Percentiles rank a stretch among this genome's conserved stretches.
phyloP scores from a whole-genome alignment of 495 filamentous ascomycete species.

The Hypoxylon subgilvum region DNA sequence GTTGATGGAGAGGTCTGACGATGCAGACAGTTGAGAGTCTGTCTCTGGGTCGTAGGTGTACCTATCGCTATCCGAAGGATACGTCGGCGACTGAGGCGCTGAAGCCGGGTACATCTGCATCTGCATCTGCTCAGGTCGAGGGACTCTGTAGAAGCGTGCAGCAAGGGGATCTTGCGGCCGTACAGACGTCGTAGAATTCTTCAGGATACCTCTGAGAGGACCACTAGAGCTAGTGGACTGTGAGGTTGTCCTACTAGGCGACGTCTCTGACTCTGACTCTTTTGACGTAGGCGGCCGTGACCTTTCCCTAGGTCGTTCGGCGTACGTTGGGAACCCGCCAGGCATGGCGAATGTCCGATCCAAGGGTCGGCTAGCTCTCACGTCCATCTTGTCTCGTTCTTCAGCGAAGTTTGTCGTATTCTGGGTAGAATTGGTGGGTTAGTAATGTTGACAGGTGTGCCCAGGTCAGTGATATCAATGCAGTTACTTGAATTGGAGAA shows the following conservation, averaged over 20 bases:
- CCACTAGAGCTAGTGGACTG: constrained; percentile 18
- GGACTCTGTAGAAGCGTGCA: constrained; percentile 39
- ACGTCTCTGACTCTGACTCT: constrained; percentile 35
- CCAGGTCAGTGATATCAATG: constrained; percentile 20
- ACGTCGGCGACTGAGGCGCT: constrained; percentile 38
- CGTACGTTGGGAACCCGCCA: constrained; percentile 35
- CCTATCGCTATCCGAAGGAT: constrained; percentile 38
- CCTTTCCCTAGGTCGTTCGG: constrained; percentile 30
- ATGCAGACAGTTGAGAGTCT: constrained; percentile 52
- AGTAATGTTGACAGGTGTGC: constrained; percentile 11
- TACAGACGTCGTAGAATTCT: constrained; percentile 29
- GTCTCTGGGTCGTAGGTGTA: constrained; percentile 43
- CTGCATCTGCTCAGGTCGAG: constrained; percentile 24
- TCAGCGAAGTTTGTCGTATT: constrained; percentile 29
- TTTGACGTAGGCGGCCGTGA: constrained; percentile 36
- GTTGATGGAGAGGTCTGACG: constrained; percentile 52
- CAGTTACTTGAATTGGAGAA: constrained; percentile 24
- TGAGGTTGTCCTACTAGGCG: constrained; percentile 28
- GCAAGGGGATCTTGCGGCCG: constrained; percentile 37
- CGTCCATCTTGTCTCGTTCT: constrained; percentile 23
- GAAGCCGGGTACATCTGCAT: constrained; percentile 10
- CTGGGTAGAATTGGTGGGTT: constrained; percentile 33
- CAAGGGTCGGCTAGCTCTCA: constrained; percentile 26
- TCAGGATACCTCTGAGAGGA: constrained; percentile 40
- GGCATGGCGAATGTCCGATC: constrained; percentile 35